Conservation (phyloP, 2,329 filamentous ascomycete species). For the Phaeophleospora eucalypticola region DNA sequence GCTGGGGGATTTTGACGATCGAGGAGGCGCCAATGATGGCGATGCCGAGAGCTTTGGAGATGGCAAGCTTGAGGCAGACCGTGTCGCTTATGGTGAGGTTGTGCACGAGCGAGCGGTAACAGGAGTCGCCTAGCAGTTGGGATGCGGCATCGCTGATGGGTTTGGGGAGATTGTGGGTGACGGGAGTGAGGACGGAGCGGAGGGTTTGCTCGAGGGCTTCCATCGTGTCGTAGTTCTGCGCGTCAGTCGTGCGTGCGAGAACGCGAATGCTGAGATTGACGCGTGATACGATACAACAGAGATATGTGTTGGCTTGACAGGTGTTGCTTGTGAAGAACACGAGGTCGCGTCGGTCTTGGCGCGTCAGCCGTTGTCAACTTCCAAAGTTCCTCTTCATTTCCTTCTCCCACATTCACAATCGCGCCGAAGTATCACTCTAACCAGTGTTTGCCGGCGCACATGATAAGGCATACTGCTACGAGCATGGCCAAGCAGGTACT, state of each 20-base stretch:
- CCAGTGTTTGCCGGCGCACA: too few relatives aligned
- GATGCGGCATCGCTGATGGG: conserved; percentile 71
- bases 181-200: conserved; percentile 41
- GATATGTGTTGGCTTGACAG: background rate
- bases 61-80: conserved; percentile 79
- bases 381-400: too few relatives aligned
- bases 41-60: conserved; percentile 89
- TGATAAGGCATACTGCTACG: too few relatives aligned
- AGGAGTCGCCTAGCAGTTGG: conserved; percentile 74
- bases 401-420: too few relatives aligned
- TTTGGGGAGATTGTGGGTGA: conserved; percentile 54
- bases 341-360: background rate
- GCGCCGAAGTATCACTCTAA: too few relatives aligned
- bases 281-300: too few relatives aligned
- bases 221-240: conserved; percentile 29
- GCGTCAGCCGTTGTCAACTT: background rate
- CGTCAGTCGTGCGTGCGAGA: background rate
- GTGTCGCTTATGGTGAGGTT: conserved; percentile 74
- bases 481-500: too few relatives aligned
- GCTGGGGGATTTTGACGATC: conserved; percentile 95
- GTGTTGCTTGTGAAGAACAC: background rate
- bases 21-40: conserved; percentile 87
- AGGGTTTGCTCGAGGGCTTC: conserved; percentile 43
- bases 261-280: background rate
- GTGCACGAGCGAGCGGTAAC: conserved; percentile 82